Conservation (phyloP, 192 early-diverging fungal genomes). For the Chytriomyces confervae region DNA sequence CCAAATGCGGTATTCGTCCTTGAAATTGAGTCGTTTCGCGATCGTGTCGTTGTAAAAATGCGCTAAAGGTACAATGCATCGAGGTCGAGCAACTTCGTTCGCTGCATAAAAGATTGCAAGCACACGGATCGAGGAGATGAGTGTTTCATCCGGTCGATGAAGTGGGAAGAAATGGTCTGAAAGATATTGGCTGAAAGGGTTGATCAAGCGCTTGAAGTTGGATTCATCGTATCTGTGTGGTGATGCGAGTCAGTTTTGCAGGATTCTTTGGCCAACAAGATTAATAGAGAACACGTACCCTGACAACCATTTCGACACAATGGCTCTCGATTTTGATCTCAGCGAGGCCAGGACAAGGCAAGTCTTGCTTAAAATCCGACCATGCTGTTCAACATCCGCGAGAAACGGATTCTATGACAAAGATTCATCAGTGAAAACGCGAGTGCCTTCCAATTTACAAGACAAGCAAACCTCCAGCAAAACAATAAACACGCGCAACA, state of each 20-base stretch:
- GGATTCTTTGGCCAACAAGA: not conserved
- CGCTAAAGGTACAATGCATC: slow-evolving; percentile 47
- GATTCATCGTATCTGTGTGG: slow-evolving; percentile 42
- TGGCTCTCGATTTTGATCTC: slow-evolving; percentile 35
- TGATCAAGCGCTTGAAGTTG: slow-evolving; percentile 49
- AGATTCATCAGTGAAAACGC: not conserved
- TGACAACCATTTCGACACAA: slow-evolving; percentile 60
- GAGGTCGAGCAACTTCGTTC: slow-evolving; percentile 51
- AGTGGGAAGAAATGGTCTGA: slow-evolving; percentile 52
- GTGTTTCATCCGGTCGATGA: slow-evolving; percentile 47
- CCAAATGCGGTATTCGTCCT: slow-evolving; percentile 79
- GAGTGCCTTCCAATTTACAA: not conserved
- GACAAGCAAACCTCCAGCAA: slow-evolving; percentile 41
- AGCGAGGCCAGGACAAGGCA: slow-evolving; percentile 51
- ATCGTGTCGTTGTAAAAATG: slow-evolving; percentile 56
- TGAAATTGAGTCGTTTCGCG: slow-evolving; percentile 65
- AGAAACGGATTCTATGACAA: slow-evolving; percentile 60
- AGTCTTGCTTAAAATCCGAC: slow-evolving; percentile 52
- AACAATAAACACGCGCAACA: slow-evolving; percentile 41
- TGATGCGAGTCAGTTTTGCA: not conserved
- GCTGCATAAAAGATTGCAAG: slow-evolving; percentile 59
- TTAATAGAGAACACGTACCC: slow-evolving; percentile 18
- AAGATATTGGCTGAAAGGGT: slow-evolving; percentile 58
- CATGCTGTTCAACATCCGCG: slow-evolving; percentile 53
- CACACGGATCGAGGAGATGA: slow-evolving; percentile 58